These are phyloP conservation scores for Firmiana major DNA, from an alignment of 345 rosid species.

Conservation along the genomic window DNA sequence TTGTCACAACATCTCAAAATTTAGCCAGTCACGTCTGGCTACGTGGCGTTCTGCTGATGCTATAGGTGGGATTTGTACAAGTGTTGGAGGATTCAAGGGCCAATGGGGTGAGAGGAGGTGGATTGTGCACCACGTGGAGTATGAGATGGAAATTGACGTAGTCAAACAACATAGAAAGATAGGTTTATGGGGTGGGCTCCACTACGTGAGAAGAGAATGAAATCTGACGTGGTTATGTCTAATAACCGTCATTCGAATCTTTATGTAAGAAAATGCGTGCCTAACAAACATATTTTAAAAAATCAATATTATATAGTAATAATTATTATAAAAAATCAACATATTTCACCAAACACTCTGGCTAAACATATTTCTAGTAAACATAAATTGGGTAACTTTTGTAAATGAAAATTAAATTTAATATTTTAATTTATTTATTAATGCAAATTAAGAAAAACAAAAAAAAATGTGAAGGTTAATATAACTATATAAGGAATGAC, in stretches of 20 bases:
- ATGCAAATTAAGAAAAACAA: too few relatives aligned
- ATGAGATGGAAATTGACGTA: slow-evolving; percentile 1
- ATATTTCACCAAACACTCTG: background rate
- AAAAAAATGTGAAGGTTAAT: too few relatives aligned
- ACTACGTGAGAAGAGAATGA: background rate
- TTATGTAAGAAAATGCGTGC: background rate
- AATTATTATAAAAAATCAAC: too few relatives aligned
- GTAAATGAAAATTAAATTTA: too few relatives aligned
- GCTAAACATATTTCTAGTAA: too few relatives aligned
- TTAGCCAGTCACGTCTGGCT: background rate
- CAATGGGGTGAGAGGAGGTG: background rate
- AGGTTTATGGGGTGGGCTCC: background rate
- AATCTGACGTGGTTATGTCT: slow-evolving; percentile 23
- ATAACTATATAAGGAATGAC: background rate
- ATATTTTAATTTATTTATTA: too few relatives aligned
- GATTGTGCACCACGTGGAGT: slow-evolving; percentile 7
- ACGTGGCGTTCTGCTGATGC: background rate
- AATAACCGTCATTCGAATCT: slow-evolving; percentile 4
- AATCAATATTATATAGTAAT: too few relatives aligned
- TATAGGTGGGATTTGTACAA: slow-evolving; percentile 16
- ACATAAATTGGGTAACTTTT: too few relatives aligned
- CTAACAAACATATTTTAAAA: background rate
- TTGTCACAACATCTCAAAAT: background rate
- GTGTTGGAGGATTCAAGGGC: slow-evolving; percentile 14
- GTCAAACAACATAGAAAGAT: slow-evolving; percentile 16